Evolutionary conservation across 1,139 yeast species (phyloP), one percentile per base, ranked within the genome.

Genomic region (Magnusiomyces suaveolens): DNA sequence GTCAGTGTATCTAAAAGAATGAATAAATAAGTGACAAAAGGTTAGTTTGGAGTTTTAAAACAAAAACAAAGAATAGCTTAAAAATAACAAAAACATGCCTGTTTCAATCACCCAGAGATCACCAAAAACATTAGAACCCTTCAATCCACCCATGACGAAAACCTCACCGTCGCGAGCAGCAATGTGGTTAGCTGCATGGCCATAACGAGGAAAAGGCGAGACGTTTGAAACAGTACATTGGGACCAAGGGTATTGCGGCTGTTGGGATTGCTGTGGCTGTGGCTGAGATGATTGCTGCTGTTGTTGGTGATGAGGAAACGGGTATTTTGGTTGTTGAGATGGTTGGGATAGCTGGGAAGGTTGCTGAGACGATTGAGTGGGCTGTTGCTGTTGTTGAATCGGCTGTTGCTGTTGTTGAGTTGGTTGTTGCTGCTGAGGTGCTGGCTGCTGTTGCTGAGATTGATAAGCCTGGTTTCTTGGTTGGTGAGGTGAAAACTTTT

Each of bases 61-160:
- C 18, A 36, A 29, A 29, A 12, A 6, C 10, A 29, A 29, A 36
- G 8, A 36, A n/a, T 8, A 36, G 16, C 3, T n/a, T n/a, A n/a
- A n/a, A n/a, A n/a, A n/a, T n/a, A n/a, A n/a, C n/a, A n/a, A 36
- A 36, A 3, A 53, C 66, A 26, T 54, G 54, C 69, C 70, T 16
- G 73, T 69, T 56, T 73, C 78, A 48, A 75, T 63, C 21, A 77
- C 75, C 98, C 98, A 92, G 59, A 96, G 82, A 67, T 94, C 98
- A 39, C 96, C 96, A 71, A 86, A 88, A 1, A 90, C 97, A 24
- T 90, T 83, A 53, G 90, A 89, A 55, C 90, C 96, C 66, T 90
- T 86, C 52, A 94, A 75, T 2, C 98, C 98, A 43, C 98, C 98
- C 88, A 92, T 90, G 48, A 94, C 78, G 67, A 82, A 89, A 26